Percentiles rank a stretch among this genome's conserved stretches.
Evolutionary conservation across 1,139 yeast genomes (phyloP).

Genomic region (Komagataea norvegica): DNA sequence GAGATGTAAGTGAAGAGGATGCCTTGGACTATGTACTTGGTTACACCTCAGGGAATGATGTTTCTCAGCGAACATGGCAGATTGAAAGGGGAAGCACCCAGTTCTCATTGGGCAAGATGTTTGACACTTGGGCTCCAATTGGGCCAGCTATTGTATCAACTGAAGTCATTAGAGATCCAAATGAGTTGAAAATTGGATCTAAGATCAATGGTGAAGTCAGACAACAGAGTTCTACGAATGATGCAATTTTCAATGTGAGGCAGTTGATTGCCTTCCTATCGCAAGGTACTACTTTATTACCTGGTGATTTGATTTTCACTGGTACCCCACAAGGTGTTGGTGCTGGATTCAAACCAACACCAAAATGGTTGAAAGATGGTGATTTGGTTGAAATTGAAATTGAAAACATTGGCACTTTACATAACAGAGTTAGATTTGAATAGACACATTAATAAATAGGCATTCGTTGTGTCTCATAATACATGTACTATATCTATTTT

Average conservation of each 20-base stretch:
- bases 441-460: conserved; percentile 4
- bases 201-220: conserved; percentile 40
- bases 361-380: conserved; percentile 41
- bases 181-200: conserved; percentile 33
- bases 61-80: conserved; percentile 53
- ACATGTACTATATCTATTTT: conserved; percentile 3
- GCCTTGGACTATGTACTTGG: conserved; percentile 48
- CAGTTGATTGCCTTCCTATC: conserved; percentile 44
- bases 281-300: conserved; percentile 46
- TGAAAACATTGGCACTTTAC: conserved; percentile 27
- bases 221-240: conserved; percentile 43
- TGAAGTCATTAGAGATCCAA: conserved; percentile 31
- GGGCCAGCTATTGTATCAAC: conserved; percentile 40
- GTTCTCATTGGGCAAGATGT: conserved; percentile 48
- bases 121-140: conserved; percentile 36
- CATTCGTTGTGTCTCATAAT: not conserved
- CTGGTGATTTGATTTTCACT: conserved; percentile 47
- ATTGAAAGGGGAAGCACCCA: conserved; percentile 44
- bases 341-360: conserved; percentile 38
- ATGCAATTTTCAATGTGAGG: conserved; percentile 45
- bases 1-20: conserved; percentile 37
- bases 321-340: conserved; percentile 56
- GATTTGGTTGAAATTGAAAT: conserved; percentile 42
- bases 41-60: conserved; percentile 50
- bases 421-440: conserved; percentile 10